These are phyloP conservation scores for Nakaseomyces uthaithaninus DNA, from an alignment of 1,139 yeast species.

Conservation along the genomic window DNA sequence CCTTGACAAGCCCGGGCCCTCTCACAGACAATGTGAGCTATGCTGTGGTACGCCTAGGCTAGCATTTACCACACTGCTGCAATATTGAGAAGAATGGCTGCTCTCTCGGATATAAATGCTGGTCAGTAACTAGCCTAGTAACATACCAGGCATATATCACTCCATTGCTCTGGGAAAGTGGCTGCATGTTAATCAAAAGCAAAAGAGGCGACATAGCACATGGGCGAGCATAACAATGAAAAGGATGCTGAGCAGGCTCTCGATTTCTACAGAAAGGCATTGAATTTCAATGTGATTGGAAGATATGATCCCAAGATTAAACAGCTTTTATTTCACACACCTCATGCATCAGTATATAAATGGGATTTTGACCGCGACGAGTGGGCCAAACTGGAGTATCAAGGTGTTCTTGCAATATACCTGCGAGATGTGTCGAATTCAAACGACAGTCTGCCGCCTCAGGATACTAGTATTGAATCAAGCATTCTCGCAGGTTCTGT, in stretches of 20 bases:
- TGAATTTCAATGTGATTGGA: constrained; percentile 73
- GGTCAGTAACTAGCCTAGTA: too few relatives aligned
- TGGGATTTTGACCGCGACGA: constrained; percentile 58
- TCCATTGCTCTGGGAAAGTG: too few relatives aligned
- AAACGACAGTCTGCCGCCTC: constrained; percentile 17
- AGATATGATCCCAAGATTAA: constrained; percentile 77
- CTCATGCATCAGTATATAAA: constrained; percentile 62
- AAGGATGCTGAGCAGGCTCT: constrained; percentile 11
- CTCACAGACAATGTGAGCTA: too few relatives aligned
- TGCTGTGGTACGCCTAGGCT: too few relatives aligned
- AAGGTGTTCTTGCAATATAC: constrained; percentile 77
- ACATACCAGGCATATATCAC: too few relatives aligned
- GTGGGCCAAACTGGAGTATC: constrained; percentile 68
- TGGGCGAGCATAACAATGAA: constrained; percentile 6
- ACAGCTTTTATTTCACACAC: constrained; percentile 63
- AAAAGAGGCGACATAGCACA: too few relatives aligned
- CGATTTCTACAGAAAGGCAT: constrained; percentile 57
- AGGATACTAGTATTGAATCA: constrained; percentile 14
- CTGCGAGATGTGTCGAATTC: constrained; percentile 42
- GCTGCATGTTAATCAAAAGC: too few relatives aligned
- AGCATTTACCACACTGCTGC: too few relatives aligned
- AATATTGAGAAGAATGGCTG: too few relatives aligned
- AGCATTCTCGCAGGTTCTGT: constrained; percentile 18
- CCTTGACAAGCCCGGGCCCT: too few relatives aligned
- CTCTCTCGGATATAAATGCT: too few relatives aligned